Conservation (phyloP, 1,139 yeast genomes). For the Hyphopichia buzzinii region DNA sequence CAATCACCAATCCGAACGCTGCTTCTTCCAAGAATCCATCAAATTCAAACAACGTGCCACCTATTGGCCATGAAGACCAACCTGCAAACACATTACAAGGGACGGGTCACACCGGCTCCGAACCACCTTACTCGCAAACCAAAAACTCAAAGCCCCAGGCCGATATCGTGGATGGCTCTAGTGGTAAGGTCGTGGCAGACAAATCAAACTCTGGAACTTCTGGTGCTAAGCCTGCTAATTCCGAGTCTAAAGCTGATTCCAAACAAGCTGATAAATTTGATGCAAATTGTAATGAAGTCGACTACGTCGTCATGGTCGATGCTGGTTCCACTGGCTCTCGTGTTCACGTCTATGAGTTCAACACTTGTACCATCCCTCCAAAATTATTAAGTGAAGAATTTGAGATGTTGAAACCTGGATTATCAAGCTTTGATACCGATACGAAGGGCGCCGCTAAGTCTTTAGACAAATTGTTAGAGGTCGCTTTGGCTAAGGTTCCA, state of each 20-base stretch:
- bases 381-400: constrained; percentile 73
- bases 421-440: constrained; percentile 81
- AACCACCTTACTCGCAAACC: constrained; percentile 33
- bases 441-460: constrained; percentile 83
- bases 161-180: neutral
- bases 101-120: constrained; percentile 21
- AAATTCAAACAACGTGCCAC: neutral
- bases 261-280: constrained; percentile 3
- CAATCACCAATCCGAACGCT: constrained; percentile 7
- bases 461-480: constrained; percentile 71
- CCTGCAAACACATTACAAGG: constrained; percentile 33
- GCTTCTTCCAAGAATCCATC: constrained; percentile 1
- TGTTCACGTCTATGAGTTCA: constrained; percentile 89
- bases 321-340: constrained; percentile 98
- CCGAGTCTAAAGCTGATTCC: neutral
- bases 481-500: constrained; percentile 78
- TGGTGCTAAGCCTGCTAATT: neutral
- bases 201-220: constrained; percentile 10
- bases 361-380: constrained; percentile 83
- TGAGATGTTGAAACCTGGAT: constrained; percentile 89
- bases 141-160: constrained; percentile 2
- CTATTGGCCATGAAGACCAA: constrained; percentile 15
- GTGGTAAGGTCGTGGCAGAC: constrained; percentile 20
- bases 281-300: constrained; percentile 28
- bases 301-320: constrained; percentile 82